These are phyloP conservation scores for Ceratobasidium sp. DNA, from an alignment of 1,284 basidiomycete species.

Conservation along the genomic window DNA sequence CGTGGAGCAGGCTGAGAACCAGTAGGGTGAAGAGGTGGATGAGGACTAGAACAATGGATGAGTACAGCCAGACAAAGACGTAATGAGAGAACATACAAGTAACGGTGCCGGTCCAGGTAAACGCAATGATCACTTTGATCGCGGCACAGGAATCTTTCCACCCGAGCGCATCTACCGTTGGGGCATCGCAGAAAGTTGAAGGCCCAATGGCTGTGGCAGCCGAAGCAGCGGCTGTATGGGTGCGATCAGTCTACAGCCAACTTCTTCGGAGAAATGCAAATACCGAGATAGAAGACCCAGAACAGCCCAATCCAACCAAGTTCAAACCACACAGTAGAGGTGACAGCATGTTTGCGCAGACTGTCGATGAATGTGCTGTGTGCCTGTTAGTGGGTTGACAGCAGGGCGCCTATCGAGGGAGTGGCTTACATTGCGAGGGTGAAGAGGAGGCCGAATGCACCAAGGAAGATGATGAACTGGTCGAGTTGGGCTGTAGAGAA, in stretches of 20 bases:
- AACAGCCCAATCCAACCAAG: conserved; percentile 39
- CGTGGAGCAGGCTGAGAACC: conserved; percentile 27
- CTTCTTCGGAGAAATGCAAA: conserved; percentile 1
- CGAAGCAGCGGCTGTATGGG: conserved; percentile 24
- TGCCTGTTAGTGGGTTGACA: background rate
- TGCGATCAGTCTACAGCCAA: background rate
- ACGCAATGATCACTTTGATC: conserved; percentile 27
- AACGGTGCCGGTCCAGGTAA: conserved; percentile 26
- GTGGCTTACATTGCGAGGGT: conserved; percentile 39
- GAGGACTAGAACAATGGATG: background rate
- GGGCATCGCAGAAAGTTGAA: conserved; percentile 2
- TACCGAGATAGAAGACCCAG: conserved; percentile 42
- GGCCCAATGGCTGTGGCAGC: conserved; percentile 27
- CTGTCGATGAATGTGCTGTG: conserved; percentile 40
- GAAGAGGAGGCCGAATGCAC: conserved; percentile 37
- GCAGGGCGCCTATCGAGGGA: background rate
- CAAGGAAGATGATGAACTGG: conserved; percentile 39
- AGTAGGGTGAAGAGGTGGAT: conserved; percentile 28
- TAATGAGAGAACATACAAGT: background rate
- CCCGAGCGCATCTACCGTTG: background rate
- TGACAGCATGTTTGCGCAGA: conserved; percentile 39
- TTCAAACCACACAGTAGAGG: conserved; percentile 42
- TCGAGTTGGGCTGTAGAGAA: conserved; percentile 36
- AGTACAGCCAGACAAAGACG: background rate
- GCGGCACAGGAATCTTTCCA: conserved; percentile 27